Conservation (phyloP, 495 filamentous ascomycete species). For the Rhizodiscina lignyota region DNA sequence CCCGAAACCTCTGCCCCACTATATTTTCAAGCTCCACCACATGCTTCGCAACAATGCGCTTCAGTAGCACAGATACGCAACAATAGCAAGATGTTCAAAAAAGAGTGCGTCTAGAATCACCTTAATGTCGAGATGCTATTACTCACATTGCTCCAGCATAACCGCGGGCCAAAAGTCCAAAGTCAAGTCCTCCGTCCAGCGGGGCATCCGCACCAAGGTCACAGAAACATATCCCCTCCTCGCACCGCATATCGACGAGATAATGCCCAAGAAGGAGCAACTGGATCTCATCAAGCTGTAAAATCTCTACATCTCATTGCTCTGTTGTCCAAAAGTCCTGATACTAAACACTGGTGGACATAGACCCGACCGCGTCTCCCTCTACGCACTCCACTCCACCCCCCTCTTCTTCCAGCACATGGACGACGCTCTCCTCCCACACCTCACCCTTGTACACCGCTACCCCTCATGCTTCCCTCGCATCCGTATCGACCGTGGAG, state of each 20-base stretch:
- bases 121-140: slow-evolving; percentile 1
- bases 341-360: background rate
- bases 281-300: slow-evolving; percentile 78
- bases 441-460: slow-evolving; percentile 29
- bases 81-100: slow-evolving; percentile 11
- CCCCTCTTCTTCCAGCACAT: slow-evolving; percentile 88
- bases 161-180: slow-evolving; percentile 70
- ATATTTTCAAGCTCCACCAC: too few species aligned
- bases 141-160: slow-evolving; percentile 33
- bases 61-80: too few species aligned
- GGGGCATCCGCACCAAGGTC: slow-evolving; percentile 64
- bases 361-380: slow-evolving; percentile 65
- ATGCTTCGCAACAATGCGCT: too few species aligned
- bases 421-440: slow-evolving; percentile 61
- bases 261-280: slow-evolving; percentile 90
- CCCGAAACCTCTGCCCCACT: too few species aligned
- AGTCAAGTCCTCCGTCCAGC: slow-evolving; percentile 92
- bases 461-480: slow-evolving; percentile 49
- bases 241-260: slow-evolving; percentile 77
- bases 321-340: background rate
- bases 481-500: slow-evolving; percentile 74
- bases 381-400: slow-evolving; percentile 62
- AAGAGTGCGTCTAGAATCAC: slow-evolving; percentile 9
- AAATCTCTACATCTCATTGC: slow-evolving; percentile 1
- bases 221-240: slow-evolving; percentile 74